Conservation (phyloP, 2,329 filamentous ascomycete genomes). For the Cytospora leucostoma region DNA sequence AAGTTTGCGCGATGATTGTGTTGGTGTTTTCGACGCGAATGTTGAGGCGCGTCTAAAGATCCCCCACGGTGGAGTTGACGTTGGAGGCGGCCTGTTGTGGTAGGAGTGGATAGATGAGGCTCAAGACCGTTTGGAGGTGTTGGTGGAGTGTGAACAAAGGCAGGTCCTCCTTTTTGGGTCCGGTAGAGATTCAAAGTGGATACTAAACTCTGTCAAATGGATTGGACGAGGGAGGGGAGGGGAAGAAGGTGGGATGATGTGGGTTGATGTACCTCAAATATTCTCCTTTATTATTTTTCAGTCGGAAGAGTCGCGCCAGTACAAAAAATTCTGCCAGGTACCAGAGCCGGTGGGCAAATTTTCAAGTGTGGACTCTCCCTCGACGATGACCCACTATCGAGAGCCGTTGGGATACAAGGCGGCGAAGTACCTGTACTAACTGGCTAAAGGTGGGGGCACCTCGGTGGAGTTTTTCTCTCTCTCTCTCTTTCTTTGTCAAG, state of each 20-base stretch:
- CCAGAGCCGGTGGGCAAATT: conserved; percentile 25
- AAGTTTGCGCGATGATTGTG: conserved; percentile 18
- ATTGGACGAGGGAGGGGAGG: conserved; percentile 29
- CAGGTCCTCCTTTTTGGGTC: conserved; percentile 28
- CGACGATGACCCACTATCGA: conserved; percentile 20
- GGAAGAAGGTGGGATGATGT: conserved; percentile 27
- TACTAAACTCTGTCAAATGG: conserved; percentile 30
- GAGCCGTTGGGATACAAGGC: conserved; percentile 22
- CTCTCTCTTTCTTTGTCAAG: conserved; percentile 2
- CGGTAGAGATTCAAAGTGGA: conserved; percentile 28
- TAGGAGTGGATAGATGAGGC: conserved; percentile 30
- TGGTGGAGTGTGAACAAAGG: conserved; percentile 29
- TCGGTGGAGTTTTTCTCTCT: conserved; percentile 7
- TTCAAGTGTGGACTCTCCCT: conserved; percentile 27
- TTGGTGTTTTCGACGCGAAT: conserved; percentile 22
- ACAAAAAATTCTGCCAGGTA: conserved; percentile 29
- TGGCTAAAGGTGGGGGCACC: conserved; percentile 14
- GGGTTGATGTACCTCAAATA: conserved; percentile 30
- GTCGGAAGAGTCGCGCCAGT: conserved; percentile 25
- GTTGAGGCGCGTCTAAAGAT: conserved; percentile 23
- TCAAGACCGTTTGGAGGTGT: conserved; percentile 28
- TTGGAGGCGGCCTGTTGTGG: conserved; percentile 22
- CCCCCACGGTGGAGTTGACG: conserved; percentile 24
- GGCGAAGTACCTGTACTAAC: conserved; percentile 22
- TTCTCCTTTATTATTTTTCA: conserved; percentile 28